Percentiles rank a stretch among this genome's conserved stretches.
phyloP scores from a whole-genome alignment of 1,284 basidiomycete species.

The Puccinia coronata region DNA sequence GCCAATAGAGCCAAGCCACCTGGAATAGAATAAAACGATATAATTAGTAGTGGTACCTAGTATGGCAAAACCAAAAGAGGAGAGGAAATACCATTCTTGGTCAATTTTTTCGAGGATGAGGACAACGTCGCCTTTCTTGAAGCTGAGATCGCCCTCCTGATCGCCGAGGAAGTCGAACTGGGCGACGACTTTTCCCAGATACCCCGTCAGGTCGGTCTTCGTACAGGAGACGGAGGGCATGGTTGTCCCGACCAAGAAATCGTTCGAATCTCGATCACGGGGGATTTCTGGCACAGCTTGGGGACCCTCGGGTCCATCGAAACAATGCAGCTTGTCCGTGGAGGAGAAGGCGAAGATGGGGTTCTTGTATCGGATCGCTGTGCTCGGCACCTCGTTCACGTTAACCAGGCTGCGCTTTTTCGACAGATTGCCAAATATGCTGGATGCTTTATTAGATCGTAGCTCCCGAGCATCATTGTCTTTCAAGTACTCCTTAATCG shows the following conservation, averaged over 20 bases:
- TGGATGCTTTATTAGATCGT: too few relatives aligned
- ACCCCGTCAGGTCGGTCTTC: slow-evolving; percentile 10
- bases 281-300: not conserved
- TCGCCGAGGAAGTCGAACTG: slow-evolving; percentile 29
- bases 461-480: not conserved
- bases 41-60: not conserved
- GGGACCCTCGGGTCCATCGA: not conserved
- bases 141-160: slow-evolving; percentile 75
- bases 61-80: not conserved
- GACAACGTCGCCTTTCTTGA: slow-evolving; percentile 81
- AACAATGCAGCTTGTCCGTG: slow-evolving; percentile 1
- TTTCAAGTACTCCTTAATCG: not conserved
- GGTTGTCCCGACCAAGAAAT: slow-evolving; percentile 29
- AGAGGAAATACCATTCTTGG: slow-evolving; percentile 70
- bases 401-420: too few relatives aligned
- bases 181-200: slow-evolving; percentile 26
- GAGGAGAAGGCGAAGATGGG: not conserved
- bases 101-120: slow-evolving; percentile 71
- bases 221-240: slow-evolving; percentile 39
- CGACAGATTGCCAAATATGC: too few relatives aligned
- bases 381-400: not conserved
- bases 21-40: not conserved
- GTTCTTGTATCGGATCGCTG: not conserved
- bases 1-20: slow-evolving; percentile 43
- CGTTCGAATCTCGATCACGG: not conserved